A percentile compares a stretch with the other conserved stretches of the same genome.
phyloP scores from a whole-genome alignment of 148 eudicot genomes.

The Mesembryanthemum crystallinum region DNA sequence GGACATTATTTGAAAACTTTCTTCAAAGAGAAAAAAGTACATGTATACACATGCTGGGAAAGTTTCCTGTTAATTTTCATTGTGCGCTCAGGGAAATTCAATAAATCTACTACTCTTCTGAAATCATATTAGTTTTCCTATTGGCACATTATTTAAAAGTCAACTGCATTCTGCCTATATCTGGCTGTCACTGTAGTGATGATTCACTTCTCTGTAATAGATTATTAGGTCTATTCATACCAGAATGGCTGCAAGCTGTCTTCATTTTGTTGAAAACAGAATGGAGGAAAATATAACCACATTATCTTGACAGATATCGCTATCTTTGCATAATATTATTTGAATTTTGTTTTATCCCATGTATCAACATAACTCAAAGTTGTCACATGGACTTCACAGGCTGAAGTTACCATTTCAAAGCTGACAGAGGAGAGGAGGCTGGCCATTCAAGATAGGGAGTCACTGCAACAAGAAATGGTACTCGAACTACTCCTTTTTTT shows the following conservation, averaged over 20 bases:
- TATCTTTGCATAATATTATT: neutral
- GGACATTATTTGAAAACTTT: no score
- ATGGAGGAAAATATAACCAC: neutral
- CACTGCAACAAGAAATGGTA: conserved; percentile 70
- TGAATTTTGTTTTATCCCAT: neutral
- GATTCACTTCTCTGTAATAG: neutral
- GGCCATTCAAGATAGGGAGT: conserved; percentile 50
- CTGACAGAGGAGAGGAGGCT: conserved; percentile 63
- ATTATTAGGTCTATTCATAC: neutral
- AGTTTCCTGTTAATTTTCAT: neutral
- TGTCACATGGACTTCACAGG: conserved; percentile 45
- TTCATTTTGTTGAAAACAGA: neutral
- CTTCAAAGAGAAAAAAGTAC: no score
- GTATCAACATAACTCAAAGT: neutral
- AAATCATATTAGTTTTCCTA: neutral
- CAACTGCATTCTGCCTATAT: neutral
- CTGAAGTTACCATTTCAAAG: conserved; percentile 54
- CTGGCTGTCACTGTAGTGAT: neutral
- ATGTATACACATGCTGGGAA: neutral
- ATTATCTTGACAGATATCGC: neutral
- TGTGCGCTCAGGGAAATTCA: neutral
- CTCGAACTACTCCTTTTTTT: neutral
- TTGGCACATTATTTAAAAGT: neutral
- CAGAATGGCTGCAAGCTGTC: neutral
- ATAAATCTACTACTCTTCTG: neutral